A percentile compares a stretch with the other conserved stretches of the same genome.
Conservation (phyloP, 1,139 yeast species). For the Pichia sp. region DNA sequence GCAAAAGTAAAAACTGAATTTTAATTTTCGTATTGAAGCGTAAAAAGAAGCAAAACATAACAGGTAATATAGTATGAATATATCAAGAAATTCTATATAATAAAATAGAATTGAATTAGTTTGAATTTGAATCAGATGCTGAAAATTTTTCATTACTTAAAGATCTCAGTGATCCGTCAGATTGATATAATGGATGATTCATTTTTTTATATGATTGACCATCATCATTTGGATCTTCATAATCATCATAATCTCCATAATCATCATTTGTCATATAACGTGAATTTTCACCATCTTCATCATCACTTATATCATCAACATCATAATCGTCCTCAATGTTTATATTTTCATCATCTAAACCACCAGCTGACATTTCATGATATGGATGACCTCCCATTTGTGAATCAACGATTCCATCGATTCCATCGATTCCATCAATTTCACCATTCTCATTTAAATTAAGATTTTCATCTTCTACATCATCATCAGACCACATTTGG, state of each 20-base stretch:
- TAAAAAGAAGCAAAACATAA: too few relatives aligned
- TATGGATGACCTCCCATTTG: slow-evolving; percentile 30
- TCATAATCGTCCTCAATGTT: slow-evolving; percentile 16
- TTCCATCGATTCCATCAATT: slow-evolving; percentile 4
- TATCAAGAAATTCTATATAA: neutral
- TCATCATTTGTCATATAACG: slow-evolving; percentile 11
- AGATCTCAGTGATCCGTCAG: slow-evolving; percentile 29
- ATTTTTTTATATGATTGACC: slow-evolving; percentile 67
- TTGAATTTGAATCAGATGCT: slow-evolving; percentile 17
- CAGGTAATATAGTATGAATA: neutral
- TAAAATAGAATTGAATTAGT: slow-evolving; percentile 1
- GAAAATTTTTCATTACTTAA: slow-evolving; percentile 18
- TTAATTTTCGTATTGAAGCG: too few relatives aligned
- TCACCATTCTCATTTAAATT: slow-evolving; percentile 11
- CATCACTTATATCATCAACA: slow-evolving; percentile 26
- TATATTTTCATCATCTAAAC: slow-evolving; percentile 19
- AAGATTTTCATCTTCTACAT: slow-evolving; percentile 11
- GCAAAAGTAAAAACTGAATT: too few relatives aligned
- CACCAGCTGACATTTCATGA: slow-evolving; percentile 28
- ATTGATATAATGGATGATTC: slow-evolving; percentile 49
- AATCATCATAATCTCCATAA: slow-evolving; percentile 49
- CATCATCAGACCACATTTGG: slow-evolving; percentile 15
- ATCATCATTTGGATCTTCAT: slow-evolving; percentile 76
- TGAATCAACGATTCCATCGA: slow-evolving; percentile 18
- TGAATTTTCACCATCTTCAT: slow-evolving; percentile 48